These are phyloP conservation scores for Paspalum vaginatum DNA, from an alignment of 176 grass and related monocot species.

Conservation along the genomic window DNA sequence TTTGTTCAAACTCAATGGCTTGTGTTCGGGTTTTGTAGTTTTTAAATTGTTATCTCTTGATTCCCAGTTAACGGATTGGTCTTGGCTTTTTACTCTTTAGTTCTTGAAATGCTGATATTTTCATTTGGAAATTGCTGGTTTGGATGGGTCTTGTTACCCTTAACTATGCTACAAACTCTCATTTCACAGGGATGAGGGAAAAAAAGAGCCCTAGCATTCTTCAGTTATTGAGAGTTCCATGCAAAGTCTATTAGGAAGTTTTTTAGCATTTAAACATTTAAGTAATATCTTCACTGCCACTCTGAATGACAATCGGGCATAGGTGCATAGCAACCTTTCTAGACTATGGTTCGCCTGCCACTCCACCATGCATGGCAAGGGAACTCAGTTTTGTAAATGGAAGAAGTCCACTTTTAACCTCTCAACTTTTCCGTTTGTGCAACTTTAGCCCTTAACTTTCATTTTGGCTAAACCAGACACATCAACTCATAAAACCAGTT, in stretches of 20 bases:
- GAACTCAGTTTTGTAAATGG: not conserved
- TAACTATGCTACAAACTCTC: not conserved
- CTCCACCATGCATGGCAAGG: not conserved
- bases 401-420: too few relatives aligned
- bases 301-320: not conserved
- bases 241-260: not conserved
- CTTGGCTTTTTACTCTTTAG: not conserved
- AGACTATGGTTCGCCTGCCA: not conserved
- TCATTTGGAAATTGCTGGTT: not conserved
- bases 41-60: not conserved
- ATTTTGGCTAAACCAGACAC: too few relatives aligned
- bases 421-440: too few relatives aligned
- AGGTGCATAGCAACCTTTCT: not conserved
- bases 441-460: too few relatives aligned
- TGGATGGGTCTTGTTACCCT: not conserved
- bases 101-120: not conserved
- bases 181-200: not conserved
- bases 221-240: not conserved
- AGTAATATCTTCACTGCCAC: not conserved
- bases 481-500: too few relatives aligned
- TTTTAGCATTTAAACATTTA: not conserved
- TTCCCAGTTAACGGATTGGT: not conserved
- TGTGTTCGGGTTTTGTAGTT: not conserved
- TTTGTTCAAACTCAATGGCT: constrained; percentile 5
- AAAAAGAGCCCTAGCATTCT: not conserved